Evolutionary conservation across 2,329 filamentous ascomycete genomes (phyloP), one percentile per base, ranked within the genome.

Genomic region (Alternaria longipes): DNA sequence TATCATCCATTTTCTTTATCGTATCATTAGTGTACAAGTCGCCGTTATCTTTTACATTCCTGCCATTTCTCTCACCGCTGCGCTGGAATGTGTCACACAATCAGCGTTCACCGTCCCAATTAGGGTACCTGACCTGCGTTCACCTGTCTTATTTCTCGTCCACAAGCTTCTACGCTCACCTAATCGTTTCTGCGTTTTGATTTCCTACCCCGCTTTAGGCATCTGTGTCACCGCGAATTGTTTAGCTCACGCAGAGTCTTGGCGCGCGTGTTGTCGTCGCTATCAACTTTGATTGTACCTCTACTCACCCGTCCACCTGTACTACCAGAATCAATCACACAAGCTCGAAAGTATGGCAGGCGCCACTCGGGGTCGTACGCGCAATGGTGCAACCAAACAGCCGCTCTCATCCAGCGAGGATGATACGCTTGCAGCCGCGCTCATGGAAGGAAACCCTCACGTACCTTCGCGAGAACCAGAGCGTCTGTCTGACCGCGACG

Each of bases 281-380:
- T 24, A 30, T 49, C 11, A 53, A n/a, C 26, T 55, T 51, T 53
- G 30, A 30, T 20, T 12, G 5, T n/a, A 52, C 46, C 26, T 38
- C 24, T 5, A 32, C 38, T n/a, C 47, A 3, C 51, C 40, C 26
- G n/a, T 54, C 18, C 8, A n/a, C 9, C 44, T 11, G 22, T 26
- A 28, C 4, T 46, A 18, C 20, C 34, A 9, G 12, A 12, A 30
- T 24, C 20, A 24, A 16, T 24, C 6, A 42, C 7, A 24, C 40
- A 42, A 42, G 40, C 11, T 16, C 12, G 40, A 24, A 42, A 20
- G 12, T 1, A 72, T 70, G 63, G 54, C 22, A 8, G 51, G 59
- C 8, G 24, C 51, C 2, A 62, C 65, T 6, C 45, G 62, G 12
- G 16, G 26, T 11, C 8, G 41, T 30, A 12, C 38, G 3, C 28